These are phyloP conservation scores for Cyberlindnera meyerae DNA, from an alignment of 805 yeast genomes.

Conservation along the genomic window DNA sequence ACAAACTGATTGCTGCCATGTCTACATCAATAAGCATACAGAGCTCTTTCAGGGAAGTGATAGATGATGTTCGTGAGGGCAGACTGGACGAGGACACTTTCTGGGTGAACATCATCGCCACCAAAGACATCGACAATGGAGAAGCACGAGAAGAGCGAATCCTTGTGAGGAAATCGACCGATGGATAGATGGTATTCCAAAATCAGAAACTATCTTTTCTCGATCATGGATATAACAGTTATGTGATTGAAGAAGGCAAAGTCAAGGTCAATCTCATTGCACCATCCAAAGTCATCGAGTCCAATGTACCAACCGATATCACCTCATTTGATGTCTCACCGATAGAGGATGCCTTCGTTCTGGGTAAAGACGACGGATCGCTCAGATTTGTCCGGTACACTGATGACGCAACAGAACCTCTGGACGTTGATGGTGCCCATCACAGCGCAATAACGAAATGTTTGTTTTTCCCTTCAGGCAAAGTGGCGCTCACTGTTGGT, in stretches of 20 bases:
- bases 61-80: slow-evolving; percentile 32
- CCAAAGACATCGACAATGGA: slow-evolving; percentile 20
- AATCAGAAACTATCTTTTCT: too few relatives aligned
- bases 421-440: slow-evolving; percentile 42
- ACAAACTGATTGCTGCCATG: too few relatives aligned
- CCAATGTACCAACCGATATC: slow-evolving; percentile 1
- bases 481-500: slow-evolving; percentile 56
- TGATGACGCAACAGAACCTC: neutral
- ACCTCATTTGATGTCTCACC: slow-evolving; percentile 33
- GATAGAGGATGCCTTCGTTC: slow-evolving; percentile 22
- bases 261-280: slow-evolving; percentile 10
- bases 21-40: slow-evolving; percentile 31
- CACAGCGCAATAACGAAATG: slow-evolving; percentile 39
- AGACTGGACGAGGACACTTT: slow-evolving; percentile 29
- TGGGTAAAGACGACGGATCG: slow-evolving; percentile 34
- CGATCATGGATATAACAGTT: too few relatives aligned
- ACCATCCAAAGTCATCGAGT: slow-evolving; percentile 7
- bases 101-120: slow-evolving; percentile 36
- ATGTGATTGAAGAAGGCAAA: slow-evolving; percentile 8
- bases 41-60: slow-evolving; percentile 39
- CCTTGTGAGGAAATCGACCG: slow-evolving; percentile 20
- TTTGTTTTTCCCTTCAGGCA: slow-evolving; percentile 57
- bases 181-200: too few relatives aligned
- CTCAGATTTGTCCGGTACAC: slow-evolving; percentile 19
- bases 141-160: slow-evolving; percentile 28